Evolutionary conservation across 164 flowering plant genomes (phyloP), one percentile per base, ranked within the genome.

Genomic region (Protea cynaroides): DNA sequence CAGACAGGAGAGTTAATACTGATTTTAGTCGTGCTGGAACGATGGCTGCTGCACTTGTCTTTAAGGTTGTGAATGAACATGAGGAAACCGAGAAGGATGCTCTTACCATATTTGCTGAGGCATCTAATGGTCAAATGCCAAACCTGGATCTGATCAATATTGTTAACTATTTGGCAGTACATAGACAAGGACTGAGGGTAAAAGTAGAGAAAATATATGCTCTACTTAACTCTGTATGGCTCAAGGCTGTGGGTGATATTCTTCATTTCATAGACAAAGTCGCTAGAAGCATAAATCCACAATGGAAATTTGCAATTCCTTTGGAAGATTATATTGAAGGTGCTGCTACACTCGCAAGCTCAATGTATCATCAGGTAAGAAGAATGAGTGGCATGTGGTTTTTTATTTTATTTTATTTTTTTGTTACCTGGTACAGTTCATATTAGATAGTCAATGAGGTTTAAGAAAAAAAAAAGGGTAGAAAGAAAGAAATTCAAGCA

Each of bases 121-220:
- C 97, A 74, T 88, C 97, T 24, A 95, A 95, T 73, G 97, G 99
- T 21, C 99, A 95, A 84, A 95, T 95, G 99, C 99, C 99, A 73
- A 95, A 95, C 70, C 80, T 92, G 24, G 99, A 95, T 62, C 96
- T 95, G 62, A 83, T 95, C 65, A 95, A 90, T 77, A 70, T 87
- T 69, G 94, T 95, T 61, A 82, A 87, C 67, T 89, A 80, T 75
- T 78, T 95, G 76, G 97, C 97, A 1, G 97, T 84, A 44, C 91
- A 89, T 73, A 80, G 85, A 70, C 96, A 95, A 69, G 94, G 97
- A 67, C 69, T 86, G 61, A 84, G 55, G 67, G 90, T 88, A 61
- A 81, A 83, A 72, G 92, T 88, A 71, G 88, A 82, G 66, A 88
- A 80, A 57, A 12, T 82, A 21, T 70, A 67, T 76, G 78, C 81